Evolutionary conservation across 495 filamentous ascomycete species (phyloP), one percentile per base, ranked within the genome.

Genomic region (Chaetomium cochliodes): DNA sequence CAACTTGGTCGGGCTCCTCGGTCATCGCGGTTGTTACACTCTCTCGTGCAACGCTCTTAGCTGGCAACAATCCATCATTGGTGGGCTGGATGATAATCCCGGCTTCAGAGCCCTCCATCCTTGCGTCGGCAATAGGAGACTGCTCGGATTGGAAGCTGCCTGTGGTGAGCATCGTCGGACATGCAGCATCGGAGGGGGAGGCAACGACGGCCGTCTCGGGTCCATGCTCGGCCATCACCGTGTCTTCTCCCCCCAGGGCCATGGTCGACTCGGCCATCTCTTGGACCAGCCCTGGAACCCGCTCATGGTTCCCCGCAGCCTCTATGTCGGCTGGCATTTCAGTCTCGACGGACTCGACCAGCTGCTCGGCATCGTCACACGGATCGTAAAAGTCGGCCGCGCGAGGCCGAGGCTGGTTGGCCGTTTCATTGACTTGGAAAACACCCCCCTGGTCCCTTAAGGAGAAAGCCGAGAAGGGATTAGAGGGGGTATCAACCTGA

Each of bases 371-470:
- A 1, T 22, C 50, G 15, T 12, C 15, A 7, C 28, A 9, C 3
- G 44, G 2, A 6, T 39, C 25, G 11, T 28, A 49, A 7, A 63
- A 49, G 5, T 63, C 60, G 2, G 51, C 9, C 12, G n/a, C 12
- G 9, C 51, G 9, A 18, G 12, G 16, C 1, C 25, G 37, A 2
- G 15, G 15, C 44, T 12, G 39, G 13, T 41, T n/a, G 13, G 58
- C 7, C 5, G 2, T 7, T 23, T 62, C 33, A 11, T 39, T 50
- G 18, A 53, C n/a, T 52, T 57, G 33, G 1, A 12, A 68, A 9
- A 61, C 25, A 39, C 41, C 56, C 53, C 51, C 23, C n/a, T 46
- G 26, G 46, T 41, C 18, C 42, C 37, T 39, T 54, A 72, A 65
- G 20, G 69, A 33, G 18, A 44, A 15, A 13, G 30, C 13, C 18